A percentile compares a stretch with the other conserved stretches of the same genome.
Conservation (phyloP, 2,329 filamentous ascomycete genomes). For the Penicillium sp. region DNA sequence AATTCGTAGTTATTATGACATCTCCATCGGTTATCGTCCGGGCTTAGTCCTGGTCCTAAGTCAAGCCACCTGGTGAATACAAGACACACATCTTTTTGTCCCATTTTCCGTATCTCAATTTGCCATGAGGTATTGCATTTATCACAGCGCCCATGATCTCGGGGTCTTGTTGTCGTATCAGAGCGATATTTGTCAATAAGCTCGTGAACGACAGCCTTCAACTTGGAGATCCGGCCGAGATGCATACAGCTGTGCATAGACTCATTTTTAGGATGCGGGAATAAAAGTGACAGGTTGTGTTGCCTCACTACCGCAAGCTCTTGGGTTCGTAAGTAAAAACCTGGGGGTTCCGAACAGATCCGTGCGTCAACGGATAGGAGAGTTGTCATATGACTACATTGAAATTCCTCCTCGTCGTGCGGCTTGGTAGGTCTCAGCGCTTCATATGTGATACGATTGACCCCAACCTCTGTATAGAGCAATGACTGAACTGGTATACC, state of each 20-base stretch:
- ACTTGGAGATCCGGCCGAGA: neutral
- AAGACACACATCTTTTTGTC: neutral
- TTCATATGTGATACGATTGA: neutral
- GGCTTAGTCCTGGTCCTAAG: neutral
- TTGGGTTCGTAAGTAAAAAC: conserved; percentile 7
- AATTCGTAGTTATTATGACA: neutral
- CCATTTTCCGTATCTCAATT: neutral
- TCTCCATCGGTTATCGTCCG: neutral
- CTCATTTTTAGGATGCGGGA: neutral
- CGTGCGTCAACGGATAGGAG: conserved; percentile 4
- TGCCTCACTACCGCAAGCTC: conserved; percentile 1
- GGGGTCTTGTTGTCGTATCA: neutral
- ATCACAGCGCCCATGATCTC: neutral
- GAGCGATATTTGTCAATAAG: neutral
- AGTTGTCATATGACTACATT: neutral
- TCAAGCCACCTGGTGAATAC: neutral
- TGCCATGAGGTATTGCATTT: neutral
- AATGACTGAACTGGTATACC: conserved; percentile 8
- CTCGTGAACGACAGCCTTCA: neutral
- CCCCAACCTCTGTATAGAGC: conserved; percentile 2
- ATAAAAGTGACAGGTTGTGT: neutral
- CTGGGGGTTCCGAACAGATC: conserved; percentile 2
- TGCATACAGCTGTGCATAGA: neutral
- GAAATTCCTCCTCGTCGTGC: neutral
- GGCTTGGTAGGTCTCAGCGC: neutral